Evolutionary conservation across 1,284 basidiomycete species (phyloP).

Genomic region (Kalmanozyma brasiliensis): DNA sequence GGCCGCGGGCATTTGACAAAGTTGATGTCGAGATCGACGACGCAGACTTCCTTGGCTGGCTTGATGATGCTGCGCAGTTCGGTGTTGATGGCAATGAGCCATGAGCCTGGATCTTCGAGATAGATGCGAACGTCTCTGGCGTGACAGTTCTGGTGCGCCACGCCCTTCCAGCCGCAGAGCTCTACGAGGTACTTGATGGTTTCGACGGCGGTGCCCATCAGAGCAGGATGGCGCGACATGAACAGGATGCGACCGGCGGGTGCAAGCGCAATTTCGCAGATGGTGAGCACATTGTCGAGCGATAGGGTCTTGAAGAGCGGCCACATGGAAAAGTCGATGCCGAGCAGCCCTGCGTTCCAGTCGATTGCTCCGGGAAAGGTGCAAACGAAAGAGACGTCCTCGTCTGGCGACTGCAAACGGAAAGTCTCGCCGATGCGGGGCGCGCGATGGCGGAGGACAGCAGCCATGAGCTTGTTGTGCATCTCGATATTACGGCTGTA

Average conservation of each 20-base stretch:
- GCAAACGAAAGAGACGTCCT: constrained; percentile 65
- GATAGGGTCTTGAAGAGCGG: constrained; percentile 93
- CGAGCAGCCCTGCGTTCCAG: constrained; percentile 69
- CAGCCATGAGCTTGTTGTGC: constrained; percentile 68
- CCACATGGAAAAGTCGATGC: constrained; percentile 86
- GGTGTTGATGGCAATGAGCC: constrained; percentile 89
- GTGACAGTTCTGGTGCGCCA: constrained; percentile 73
- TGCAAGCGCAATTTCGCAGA: constrained; percentile 93
- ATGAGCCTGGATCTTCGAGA: constrained; percentile 76
- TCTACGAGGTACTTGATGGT: constrained; percentile 93
- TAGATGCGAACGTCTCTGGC: constrained; percentile 89
- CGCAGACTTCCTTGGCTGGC: constrained; percentile 80
- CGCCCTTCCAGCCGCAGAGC: constrained; percentile 91
- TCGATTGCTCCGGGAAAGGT: constrained; percentile 69
- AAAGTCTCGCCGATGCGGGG: constrained; percentile 63
- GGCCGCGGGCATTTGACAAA: constrained; percentile 83
- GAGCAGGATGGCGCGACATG: constrained; percentile 86
- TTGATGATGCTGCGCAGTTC: constrained; percentile 82
- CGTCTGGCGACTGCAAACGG: constrained; percentile 50
- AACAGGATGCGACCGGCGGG: constrained; percentile 91
- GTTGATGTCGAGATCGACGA: constrained; percentile 94
- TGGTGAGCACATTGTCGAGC: constrained; percentile 90
- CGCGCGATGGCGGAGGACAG: constrained; percentile 64
- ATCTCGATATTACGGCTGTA: constrained; percentile 67
- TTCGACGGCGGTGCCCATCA: constrained; percentile 87